Base-by-base conservation (phyloP, 805 yeast species). In the Monosporozyma siamensis region DNA sequence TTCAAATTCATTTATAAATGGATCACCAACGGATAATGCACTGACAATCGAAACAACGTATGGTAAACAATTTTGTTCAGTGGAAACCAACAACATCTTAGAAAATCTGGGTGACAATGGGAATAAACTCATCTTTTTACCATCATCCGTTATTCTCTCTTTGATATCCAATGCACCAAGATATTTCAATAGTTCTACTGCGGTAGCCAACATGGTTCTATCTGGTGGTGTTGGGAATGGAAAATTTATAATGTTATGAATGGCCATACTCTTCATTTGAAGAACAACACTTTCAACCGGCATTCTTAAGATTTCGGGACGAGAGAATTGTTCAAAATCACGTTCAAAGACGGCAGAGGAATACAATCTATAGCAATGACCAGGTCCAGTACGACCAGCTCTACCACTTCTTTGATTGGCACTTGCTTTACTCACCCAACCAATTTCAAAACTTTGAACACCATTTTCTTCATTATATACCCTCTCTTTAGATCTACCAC, bases 321-420 rank as follows among this genome's bases (percentile, higher is more conserved):
- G 71, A 9, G 92, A 73, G 55, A 92, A 92, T 55, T 82, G 87
- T 3, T 70, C 70, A 58, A 92, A 92, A 49, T 82, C 92, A 48
- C 79, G 75, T 58, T 92, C 97, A 60, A 70, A 92, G 6, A 94
- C 83, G 2, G 98, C 98, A 12, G 97, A 89, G 0, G 97, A 90
- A 55, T 72, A 92, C 11, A 92, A 63, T 46, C 98, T 69, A 60
- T 92, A 92, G 60, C 96, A 86, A 56, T 92, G 97, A 45, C 99
- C 99, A 0, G 98, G 97, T 0, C 97, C 98, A 0, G 96, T 89
- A 72, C 97, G 81, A 59, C 97, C 97, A 40, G 97, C 97, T 70
- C 97, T 80, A 58, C 97, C 97, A 15, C 94, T 67, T 67, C 99
- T 75, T 68, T 92, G 99, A 51, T 78, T 92, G 0, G 97, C 90